Evolutionary conservation across 192 early-diverging fungal genomes (phyloP).

Genomic region (Coemansia sp.): DNA sequence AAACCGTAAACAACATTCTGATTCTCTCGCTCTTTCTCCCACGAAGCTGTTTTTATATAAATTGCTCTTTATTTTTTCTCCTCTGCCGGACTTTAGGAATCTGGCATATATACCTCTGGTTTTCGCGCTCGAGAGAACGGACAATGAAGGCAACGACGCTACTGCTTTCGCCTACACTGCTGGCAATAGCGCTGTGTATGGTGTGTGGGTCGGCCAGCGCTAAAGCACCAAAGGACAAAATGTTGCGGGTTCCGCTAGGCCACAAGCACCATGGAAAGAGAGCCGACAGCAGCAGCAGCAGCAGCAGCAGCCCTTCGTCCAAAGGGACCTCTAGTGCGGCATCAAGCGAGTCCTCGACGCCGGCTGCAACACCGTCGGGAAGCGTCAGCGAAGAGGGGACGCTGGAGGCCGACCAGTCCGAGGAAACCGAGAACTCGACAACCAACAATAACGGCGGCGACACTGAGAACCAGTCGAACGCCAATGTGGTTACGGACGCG

Average conservation of each 20-base stretch:
- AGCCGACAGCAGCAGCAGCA: neutral
- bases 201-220: neutral
- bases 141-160: slow-evolving; percentile 1
- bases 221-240: slow-evolving; percentile 2
- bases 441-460: slow-evolving; percentile 9
- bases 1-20: neutral
- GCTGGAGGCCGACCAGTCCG: slow-evolving; percentile 18
- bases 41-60: no score
- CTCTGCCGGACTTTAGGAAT: neutral
- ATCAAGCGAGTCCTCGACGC: slow-evolving; percentile 4
- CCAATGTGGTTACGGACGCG: slow-evolving; percentile 30
- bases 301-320: neutral
- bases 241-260: slow-evolving; percentile 13
- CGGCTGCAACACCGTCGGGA: neutral
- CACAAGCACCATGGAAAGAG: neutral
- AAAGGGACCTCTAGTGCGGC: neutral
- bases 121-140: neutral
- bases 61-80: neutral
- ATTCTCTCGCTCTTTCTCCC: neutral
- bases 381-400: slow-evolving; percentile 20
- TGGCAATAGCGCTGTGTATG: neutral
- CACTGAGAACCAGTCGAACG: slow-evolving; percentile 5
- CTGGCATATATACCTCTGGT: no score
- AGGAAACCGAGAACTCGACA: slow-evolving; percentile 8
- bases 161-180: neutral